Base-by-base conservation (phyloP, 257 asterid genomes). In the Eustoma russellianum region DNA sequence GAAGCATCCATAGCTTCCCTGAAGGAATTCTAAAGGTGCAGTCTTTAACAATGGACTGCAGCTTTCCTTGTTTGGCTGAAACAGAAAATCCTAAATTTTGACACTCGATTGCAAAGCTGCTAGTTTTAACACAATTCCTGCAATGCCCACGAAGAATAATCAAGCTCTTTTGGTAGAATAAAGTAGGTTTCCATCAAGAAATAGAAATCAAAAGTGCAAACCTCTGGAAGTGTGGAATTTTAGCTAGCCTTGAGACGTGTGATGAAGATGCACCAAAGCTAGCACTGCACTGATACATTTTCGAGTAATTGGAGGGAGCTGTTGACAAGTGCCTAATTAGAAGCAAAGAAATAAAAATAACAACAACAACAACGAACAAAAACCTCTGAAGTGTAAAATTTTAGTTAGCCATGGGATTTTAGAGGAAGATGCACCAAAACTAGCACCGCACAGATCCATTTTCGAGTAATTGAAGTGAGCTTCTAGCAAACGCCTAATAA, bases 1-100 rank as follows among this genome's bases (percentile, higher is more conserved):
- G 94, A 63, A 90, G 94, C 97, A 90, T 90, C 94, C 97, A 90
- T 24, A 90, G 79, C 77, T 86, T 91, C 30, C 97, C 96, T 40
- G 88, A 60, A 19, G 97, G 95, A 61, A 89, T 73, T 65, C 62
- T 56, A 47, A 89, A 68, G 17, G 93, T 81, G 67, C 97, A 89
- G 64, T 83, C 86, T 16, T 79, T 79, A 52, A 88, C 84, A 61
- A 88, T 80, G n/a, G 86, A 83, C 17, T 77, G 43, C 9, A 49
- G 14, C 48, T 60, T 75, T 34, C 94, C 94, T 52, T 79, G 79
- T 44, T 73, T 74, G 12, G 71, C 71, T 13, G 60, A 59, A 13
- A 72, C 62, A 1, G 95, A 74, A 72, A 75, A 89, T 71, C 77
- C 72, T 54, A 89, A 82, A 52, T 81, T 81, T 46, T 69, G 74